Conservation (phyloP, 768 basidiomycete species). For the Podaxis rugospora region DNA sequence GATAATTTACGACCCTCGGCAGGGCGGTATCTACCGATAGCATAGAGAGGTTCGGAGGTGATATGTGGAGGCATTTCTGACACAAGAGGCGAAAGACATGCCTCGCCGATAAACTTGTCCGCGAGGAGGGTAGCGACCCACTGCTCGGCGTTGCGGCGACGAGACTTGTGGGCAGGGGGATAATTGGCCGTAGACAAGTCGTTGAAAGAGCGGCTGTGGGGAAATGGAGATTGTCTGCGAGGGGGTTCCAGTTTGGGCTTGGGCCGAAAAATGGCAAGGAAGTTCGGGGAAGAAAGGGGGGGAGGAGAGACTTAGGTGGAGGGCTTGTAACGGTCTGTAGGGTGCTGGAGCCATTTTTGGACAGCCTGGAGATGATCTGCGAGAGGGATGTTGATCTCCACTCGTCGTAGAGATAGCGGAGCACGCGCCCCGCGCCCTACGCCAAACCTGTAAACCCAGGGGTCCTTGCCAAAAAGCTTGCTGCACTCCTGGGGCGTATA, state of each 20-base stretch:
- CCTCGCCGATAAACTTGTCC: conserved; percentile 58
- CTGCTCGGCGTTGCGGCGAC: conserved; percentile 77
- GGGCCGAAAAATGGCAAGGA: no score
- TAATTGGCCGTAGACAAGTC: conserved; percentile 55
- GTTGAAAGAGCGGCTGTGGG: conserved; percentile 41
- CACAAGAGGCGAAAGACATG: conserved; percentile 76
- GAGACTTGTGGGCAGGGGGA: conserved; percentile 57
- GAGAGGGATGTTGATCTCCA: conserved; percentile 61
- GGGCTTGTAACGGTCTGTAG: conserved; percentile 46
- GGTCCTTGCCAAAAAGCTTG: conserved; percentile 55
- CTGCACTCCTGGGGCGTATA: conserved; percentile 60
- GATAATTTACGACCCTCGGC: no score
- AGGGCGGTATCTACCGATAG: no score
- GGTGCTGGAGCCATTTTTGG: conserved; percentile 63
- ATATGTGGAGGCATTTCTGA: conserved; percentile 46
- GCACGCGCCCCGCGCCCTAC: conserved; percentile 66
- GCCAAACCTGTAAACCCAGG: conserved; percentile 69
- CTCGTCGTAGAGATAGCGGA: conserved; percentile 57
- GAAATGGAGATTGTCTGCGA: conserved; percentile 15
- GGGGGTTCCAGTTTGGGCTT: conserved; percentile 14
- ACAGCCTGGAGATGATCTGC: conserved; percentile 60
- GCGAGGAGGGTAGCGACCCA: conserved; percentile 66
- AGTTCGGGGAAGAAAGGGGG: no score
- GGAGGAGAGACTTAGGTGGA: conserved; percentile 1
- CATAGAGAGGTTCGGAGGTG: no score